Evolutionary conservation across 2,329 filamentous ascomycete genomes (phyloP), one percentile per base, ranked within the genome.

Genomic region (Calonectria naviculata): DNA sequence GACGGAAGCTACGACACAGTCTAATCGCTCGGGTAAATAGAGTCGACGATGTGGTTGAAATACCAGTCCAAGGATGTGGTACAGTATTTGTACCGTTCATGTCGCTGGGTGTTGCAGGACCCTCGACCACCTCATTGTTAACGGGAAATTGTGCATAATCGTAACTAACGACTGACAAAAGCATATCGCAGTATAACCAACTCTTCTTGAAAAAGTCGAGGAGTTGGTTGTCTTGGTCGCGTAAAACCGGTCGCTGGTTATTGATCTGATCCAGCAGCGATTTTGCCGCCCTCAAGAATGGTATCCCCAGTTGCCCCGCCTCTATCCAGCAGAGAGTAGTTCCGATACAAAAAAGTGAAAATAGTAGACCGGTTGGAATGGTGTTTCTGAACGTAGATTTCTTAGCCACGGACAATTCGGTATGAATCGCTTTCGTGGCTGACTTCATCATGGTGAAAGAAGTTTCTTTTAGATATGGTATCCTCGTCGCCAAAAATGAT

Each of bases 281-380:
- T 7, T 78, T 78, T 0, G 80, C 78, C 4, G 81, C 79, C 64
- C 73, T 76, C 1, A 83, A 64, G 17, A 82, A 83, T 0, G 81
- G 80, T 7, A 80, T 74, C 0, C 81, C 82, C 1, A 83, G 56
- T 0, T 80, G 76, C 0, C 78, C 77, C 0, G 83, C 78, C 17
- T 85, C 83, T 2, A 85, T 71, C 84, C 84, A 85, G 64, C 82
- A 83, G 0, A 84, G 78, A 0, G 82, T 83, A 1, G 84, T 84
- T 0, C 83, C 83, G 17, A 85, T 76, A 36, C 84, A 85, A 61
- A 84, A 84, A 0, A 85, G 75, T 0, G 83, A 79, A 3, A 84
- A 81, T 3, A 85, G 74, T 1, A 85, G 72, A 6, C 81, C 81
- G 0, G 82, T 80, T 0, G 83, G 83, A 0, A 85, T 72, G 67